These are phyloP conservation scores for Plasmodium malariae DNA, from an alignment of 169 alveolate species.

Conservation along the genomic window DNA sequence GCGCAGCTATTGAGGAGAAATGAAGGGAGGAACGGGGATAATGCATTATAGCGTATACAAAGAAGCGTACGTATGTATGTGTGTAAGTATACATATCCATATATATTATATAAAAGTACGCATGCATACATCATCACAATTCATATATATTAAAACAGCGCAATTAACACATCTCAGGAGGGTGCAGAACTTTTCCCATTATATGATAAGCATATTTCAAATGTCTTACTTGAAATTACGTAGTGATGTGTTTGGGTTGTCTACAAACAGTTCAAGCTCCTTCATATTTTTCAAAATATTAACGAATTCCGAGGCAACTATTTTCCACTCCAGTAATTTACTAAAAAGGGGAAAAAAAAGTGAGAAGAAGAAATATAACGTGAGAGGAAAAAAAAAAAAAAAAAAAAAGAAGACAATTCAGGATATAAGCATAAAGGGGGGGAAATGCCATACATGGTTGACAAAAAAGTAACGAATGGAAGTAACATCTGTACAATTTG, in stretches of 20 bases:
- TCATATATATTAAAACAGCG: no score
- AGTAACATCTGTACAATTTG: no score
- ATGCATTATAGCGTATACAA: no score
- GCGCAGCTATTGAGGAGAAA: constrained; percentile 17
- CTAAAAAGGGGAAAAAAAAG: constrained; percentile 17
- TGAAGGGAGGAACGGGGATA: background rate
- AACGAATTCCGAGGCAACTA: constrained; percentile 70
- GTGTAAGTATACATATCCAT: background rate
- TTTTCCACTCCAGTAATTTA: constrained; percentile 67
- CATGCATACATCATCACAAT: no score
- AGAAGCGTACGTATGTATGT: background rate
- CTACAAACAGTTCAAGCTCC: constrained; percentile 50
- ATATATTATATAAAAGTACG: no score
- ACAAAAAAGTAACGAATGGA: no score
- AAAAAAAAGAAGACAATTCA: no score
- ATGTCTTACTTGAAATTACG: constrained; percentile 49
- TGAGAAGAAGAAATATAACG: background rate
- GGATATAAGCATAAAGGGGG: no score
- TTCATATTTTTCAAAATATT: constrained; percentile 52
- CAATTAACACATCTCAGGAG: no score
- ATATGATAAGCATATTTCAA: no score
- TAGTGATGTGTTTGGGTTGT: constrained; percentile 51
- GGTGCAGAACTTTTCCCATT: no score
- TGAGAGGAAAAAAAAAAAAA: background rate
- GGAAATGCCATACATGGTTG: no score